These are phyloP conservation scores for Cardamine chenopodiifolia DNA, from an alignment of 345 rosid species.

Conservation along the genomic window DNA sequence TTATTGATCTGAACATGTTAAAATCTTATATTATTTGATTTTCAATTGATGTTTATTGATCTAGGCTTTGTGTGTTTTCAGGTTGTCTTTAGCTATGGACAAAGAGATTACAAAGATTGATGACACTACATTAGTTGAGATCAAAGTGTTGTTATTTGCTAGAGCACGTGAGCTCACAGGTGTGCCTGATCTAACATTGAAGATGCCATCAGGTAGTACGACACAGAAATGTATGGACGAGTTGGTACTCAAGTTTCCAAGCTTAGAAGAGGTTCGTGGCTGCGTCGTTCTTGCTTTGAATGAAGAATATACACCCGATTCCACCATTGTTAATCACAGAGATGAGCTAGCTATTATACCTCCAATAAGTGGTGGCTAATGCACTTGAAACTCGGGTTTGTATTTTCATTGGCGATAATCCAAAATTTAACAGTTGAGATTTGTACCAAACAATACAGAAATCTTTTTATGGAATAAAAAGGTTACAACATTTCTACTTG, in stretches of 20 bases:
- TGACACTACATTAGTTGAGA: slow-evolving; percentile 44
- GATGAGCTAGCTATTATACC: slow-evolving; percentile 96
- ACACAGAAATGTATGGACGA: slow-evolving; percentile 64
- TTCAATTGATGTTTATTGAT: too few relatives aligned
- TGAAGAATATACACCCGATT: slow-evolving; percentile 67
- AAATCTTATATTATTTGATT: too few relatives aligned
- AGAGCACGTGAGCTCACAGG: slow-evolving; percentile 86
- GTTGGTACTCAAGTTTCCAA: slow-evolving; percentile 63
- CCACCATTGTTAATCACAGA: slow-evolving; percentile 60
- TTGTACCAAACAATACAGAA: slow-evolving; percentile 8
- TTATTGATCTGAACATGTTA: too few relatives aligned
- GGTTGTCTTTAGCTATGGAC: slow-evolving; percentile 31
- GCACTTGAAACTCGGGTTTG: not conserved
- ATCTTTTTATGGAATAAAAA: not conserved
- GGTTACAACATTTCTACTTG: slow-evolving; percentile 12
- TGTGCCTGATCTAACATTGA: slow-evolving; percentile 52
- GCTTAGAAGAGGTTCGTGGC: slow-evolving; percentile 62
- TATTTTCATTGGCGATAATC: slow-evolving; percentile 8
- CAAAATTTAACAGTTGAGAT: not conserved
- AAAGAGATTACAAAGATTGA: slow-evolving; percentile 28
- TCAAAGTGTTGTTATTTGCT: slow-evolving; percentile 83
- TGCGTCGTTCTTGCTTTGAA: slow-evolving; percentile 83
- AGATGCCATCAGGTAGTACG: slow-evolving; percentile 67
- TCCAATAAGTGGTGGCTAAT: slow-evolving; percentile 96
- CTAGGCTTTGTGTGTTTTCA: slow-evolving; percentile 8